Evolutionary conservation across 805 yeast genomes (phyloP).

Genomic region (Candida ponderosae): DNA sequence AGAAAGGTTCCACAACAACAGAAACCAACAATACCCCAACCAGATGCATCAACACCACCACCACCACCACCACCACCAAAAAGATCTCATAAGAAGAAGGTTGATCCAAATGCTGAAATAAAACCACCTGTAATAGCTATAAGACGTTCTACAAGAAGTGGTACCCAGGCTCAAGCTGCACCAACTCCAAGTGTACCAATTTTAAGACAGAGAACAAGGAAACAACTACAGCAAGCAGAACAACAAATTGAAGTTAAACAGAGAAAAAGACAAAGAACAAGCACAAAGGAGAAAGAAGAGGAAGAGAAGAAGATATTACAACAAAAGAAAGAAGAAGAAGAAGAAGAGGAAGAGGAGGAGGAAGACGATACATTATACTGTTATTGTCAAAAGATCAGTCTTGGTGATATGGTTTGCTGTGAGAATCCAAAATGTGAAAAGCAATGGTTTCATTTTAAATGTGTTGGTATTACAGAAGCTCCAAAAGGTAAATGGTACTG

Average conservation of each 20-base stretch:
- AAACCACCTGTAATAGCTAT: no score
- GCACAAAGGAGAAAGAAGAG: slow-evolving; percentile 1
- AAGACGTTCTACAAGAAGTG: no score
- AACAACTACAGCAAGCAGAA: slow-evolving; percentile 1
- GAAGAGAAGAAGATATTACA: background rate
- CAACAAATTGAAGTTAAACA: background rate
- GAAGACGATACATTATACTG: slow-evolving; percentile 31
- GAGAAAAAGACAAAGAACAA: slow-evolving; percentile 8
- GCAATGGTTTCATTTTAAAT: slow-evolving; percentile 78
- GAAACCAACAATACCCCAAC: no score
- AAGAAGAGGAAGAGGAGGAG: slow-evolving; percentile 3
- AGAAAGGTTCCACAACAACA: no score
- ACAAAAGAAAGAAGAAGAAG: background rate
- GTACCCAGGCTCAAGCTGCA: no score
- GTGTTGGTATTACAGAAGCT: slow-evolving; percentile 59
- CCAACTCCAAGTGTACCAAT: no score
- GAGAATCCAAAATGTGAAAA: slow-evolving; percentile 66
- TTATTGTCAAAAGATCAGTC: slow-evolving; percentile 35
- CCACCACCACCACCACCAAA: no score
- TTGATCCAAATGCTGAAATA: no score
- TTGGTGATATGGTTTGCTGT: slow-evolving; percentile 88
- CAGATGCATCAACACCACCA: no score
- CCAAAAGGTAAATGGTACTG: slow-evolving; percentile 71
- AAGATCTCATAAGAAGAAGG: no score
- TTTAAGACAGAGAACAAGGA: background rate